These are phyloP conservation scores for Tephrocybe sp. DNA, from an alignment of 768 basidiomycete species.

Conservation along the genomic window DNA sequence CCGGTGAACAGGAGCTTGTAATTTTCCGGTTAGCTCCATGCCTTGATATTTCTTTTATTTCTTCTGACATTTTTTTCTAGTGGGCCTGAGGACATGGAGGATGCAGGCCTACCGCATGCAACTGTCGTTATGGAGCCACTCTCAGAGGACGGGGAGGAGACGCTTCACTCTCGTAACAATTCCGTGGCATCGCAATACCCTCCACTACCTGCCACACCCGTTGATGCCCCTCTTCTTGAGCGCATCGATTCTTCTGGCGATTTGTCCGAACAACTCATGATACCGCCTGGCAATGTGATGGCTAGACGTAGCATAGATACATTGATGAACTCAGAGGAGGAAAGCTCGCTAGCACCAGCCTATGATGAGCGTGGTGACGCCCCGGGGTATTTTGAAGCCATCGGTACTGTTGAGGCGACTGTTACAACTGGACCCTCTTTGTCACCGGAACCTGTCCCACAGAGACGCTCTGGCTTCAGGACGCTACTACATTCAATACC, in stretches of 20 bases:
- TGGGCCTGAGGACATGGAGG: constrained; percentile 53
- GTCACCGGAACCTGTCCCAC: constrained; percentile 16
- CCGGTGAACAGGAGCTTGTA: constrained; percentile 79
- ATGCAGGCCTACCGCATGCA: constrained; percentile 41
- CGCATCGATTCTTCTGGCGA: constrained; percentile 25
- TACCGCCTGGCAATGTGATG: constrained; percentile 19
- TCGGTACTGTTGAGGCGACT: constrained; percentile 17
- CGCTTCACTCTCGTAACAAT: constrained; percentile 26
- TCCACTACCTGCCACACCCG: constrained; percentile 35
- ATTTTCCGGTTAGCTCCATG: constrained; percentile 42
- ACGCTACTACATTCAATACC: constrained; percentile 32
- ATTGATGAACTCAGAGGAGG: constrained; percentile 26
- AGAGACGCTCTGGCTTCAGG: constrained; percentile 45
- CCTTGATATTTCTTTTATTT: neutral
- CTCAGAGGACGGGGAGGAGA: constrained; percentile 35
- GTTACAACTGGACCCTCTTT: constrained; percentile 11
- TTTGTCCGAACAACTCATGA: constrained; percentile 16
- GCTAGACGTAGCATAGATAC: constrained; percentile 28
- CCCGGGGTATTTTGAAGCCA: constrained; percentile 66
- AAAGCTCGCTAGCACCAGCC: constrained; percentile 22
- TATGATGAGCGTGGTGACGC: constrained; percentile 48
- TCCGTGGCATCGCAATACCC: constrained; percentile 32
- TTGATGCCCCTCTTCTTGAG: constrained; percentile 41
- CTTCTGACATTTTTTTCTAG: constrained; percentile 24
- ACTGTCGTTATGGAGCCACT: constrained; percentile 33